Evolutionary conservation across 441 rosid genomes (phyloP).

Genomic region (Mallotus repandus): DNA sequence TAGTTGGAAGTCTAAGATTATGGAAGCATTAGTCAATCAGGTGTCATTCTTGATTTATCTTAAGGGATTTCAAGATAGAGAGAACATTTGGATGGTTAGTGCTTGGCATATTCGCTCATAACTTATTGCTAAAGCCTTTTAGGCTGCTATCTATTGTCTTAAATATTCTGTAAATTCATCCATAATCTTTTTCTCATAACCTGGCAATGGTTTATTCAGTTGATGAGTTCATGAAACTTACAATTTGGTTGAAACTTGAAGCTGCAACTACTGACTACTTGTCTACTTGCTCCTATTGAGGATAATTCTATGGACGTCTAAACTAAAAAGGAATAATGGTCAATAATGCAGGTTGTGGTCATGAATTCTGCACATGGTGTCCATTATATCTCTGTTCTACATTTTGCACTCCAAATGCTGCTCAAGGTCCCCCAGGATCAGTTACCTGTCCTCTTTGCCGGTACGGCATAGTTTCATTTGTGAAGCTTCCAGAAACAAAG

Average conservation of each 20-base stretch:
- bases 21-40: background rate
- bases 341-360: conserved; percentile 71
- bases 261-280: background rate
- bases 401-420: conserved; percentile 43
- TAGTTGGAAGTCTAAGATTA: background rate
- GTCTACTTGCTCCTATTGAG: background rate
- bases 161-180: background rate
- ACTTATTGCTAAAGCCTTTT: background rate
- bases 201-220: background rate
- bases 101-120: too few relatives aligned
- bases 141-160: background rate
- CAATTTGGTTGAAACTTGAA: background rate
- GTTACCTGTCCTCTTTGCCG: conserved; percentile 93
- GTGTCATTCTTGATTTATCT: background rate
- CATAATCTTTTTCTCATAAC: background rate
- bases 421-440: conserved; percentile 67
- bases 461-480: conserved; percentile 75
- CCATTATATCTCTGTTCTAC: conserved; percentile 90
- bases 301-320: background rate
- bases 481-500: conserved; percentile 54
- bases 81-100: background rate
- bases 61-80: background rate
- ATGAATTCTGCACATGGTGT: conserved; percentile 85
- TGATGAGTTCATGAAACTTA: background rate
- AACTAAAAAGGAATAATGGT: background rate